These are phyloP conservation scores for Ascochyta koolunga DNA, from an alignment of 2,329 filamentous ascomycete species.

Conservation along the genomic window DNA sequence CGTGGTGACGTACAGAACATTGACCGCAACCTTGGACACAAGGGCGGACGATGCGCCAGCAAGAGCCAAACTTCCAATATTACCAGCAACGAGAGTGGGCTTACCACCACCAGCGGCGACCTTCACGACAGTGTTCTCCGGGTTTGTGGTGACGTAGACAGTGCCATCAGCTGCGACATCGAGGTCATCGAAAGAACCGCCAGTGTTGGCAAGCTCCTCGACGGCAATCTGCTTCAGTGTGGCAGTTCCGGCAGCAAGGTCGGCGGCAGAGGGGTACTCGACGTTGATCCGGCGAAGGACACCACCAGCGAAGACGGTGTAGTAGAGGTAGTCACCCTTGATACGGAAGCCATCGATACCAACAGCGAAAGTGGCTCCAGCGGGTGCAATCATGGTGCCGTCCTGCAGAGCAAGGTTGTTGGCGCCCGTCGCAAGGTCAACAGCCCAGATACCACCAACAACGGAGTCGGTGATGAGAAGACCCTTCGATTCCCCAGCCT, in stretches of 20 bases:
- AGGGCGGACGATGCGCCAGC: constrained; percentile 15
- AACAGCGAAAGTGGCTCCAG: constrained; percentile 12
- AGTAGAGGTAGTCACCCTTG: constrained; percentile 13
- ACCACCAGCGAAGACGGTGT: constrained; percentile 12
- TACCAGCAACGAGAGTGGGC: constrained; percentile 13
- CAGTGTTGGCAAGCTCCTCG: constrained; percentile 15
- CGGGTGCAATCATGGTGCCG: constrained; percentile 12
- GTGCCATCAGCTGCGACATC: constrained; percentile 14
- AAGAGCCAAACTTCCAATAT: constrained; percentile 6
- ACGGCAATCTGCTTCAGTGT: constrained; percentile 14
- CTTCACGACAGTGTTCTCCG: constrained; percentile 17
- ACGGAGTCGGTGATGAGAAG: constrained; percentile 17
- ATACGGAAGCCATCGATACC: constrained; percentile 17
- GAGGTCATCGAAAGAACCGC: constrained; percentile 15
- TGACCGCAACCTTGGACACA: constrained; percentile 11
- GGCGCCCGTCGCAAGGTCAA: constrained; percentile 12
- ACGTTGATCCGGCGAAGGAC: constrained; percentile 15
- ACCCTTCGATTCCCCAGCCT: constrained; percentile 8
- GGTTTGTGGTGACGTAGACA: constrained; percentile 14
- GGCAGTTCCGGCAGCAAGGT: constrained; percentile 11
- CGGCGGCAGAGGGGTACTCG: constrained; percentile 7
- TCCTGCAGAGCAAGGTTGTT: constrained; percentile 14
- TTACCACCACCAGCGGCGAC: constrained; percentile 14
- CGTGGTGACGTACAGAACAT: constrained; percentile 17
- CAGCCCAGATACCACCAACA: constrained; percentile 13